Evolutionary conservation across 1,139 yeast genomes (phyloP).

Genomic region (Trichomonascaceae sp.): DNA sequence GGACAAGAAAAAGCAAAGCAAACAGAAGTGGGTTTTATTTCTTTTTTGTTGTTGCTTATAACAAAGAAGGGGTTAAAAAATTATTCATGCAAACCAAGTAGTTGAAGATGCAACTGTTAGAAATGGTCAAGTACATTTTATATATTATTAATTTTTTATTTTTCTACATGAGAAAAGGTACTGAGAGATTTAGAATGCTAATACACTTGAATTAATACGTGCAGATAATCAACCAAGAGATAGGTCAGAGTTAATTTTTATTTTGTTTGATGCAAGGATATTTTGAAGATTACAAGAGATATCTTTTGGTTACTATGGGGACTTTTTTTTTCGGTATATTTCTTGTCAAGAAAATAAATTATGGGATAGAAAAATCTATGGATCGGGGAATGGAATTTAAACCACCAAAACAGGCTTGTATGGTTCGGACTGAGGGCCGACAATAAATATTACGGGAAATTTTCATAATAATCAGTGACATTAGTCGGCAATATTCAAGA

Average conservation of each 20-base stretch:
- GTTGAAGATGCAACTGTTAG: neutral
- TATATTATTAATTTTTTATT: too few relatives aligned
- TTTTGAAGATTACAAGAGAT: neutral
- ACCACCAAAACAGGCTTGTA: neutral
- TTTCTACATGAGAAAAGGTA: too few relatives aligned
- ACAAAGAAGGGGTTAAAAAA: neutral
- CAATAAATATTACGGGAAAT: neutral
- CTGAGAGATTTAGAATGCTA: neutral
- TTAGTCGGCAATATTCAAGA: neutral
- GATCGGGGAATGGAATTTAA: neutral
- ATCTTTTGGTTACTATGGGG: neutral
- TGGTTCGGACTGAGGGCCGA: neutral
- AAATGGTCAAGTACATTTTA: neutral
- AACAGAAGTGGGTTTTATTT: neutral
- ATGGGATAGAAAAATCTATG: neutral
- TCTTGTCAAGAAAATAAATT: too few relatives aligned
- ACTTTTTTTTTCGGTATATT: neutral
- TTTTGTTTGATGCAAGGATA: neutral
- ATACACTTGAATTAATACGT: neutral
- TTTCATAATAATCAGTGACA: too few relatives aligned
- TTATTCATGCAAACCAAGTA: neutral
- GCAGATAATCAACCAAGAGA: neutral
- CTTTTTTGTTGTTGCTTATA: neutral
- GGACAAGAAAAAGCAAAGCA: neutral
- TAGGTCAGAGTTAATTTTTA: neutral